phyloP scores from a whole-genome alignment of 73 alveolate species.

The Paramecium sonneborni region DNA sequence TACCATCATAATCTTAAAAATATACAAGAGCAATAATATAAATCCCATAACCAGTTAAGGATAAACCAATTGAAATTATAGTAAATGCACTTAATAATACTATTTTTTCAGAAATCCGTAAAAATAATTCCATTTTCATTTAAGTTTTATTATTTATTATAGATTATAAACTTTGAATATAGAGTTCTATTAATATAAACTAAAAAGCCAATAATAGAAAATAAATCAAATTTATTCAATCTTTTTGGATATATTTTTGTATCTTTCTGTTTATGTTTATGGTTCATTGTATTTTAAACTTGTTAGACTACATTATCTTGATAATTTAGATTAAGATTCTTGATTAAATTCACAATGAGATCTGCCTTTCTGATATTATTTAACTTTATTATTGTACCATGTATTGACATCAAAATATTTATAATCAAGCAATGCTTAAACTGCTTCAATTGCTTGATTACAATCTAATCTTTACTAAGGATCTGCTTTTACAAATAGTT shows the following conservation, averaged over 20 bases:
- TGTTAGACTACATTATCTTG: not conserved
- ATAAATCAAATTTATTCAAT: not conserved
- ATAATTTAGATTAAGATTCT: not conserved
- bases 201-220: not conserved
- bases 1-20: not conserved
- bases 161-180: not conserved
- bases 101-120: not conserved
- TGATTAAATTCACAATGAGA: not conserved
- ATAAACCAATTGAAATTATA: not conserved
- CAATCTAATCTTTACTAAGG: not conserved
- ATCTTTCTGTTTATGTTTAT: not conserved
- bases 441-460: not conserved
- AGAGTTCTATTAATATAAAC: not conserved
- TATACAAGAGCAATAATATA: not conserved
- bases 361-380: not conserved
- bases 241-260: not conserved
- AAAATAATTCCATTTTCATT: not conserved
- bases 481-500: not conserved
- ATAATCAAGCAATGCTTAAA: not conserved
- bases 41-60: not conserved
- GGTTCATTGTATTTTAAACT: not conserved
- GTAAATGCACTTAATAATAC: not conserved
- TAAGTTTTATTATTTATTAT: not conserved
- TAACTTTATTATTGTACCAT: not conserved
- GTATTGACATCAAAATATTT: constrained; percentile 30